A percentile compares a stretch with the other conserved stretches of the same genome.
These are phyloP conservation scores for Syzygium aromaticum DNA, from an alignment of 345 rosid genomes.

Conservation along the genomic window DNA sequence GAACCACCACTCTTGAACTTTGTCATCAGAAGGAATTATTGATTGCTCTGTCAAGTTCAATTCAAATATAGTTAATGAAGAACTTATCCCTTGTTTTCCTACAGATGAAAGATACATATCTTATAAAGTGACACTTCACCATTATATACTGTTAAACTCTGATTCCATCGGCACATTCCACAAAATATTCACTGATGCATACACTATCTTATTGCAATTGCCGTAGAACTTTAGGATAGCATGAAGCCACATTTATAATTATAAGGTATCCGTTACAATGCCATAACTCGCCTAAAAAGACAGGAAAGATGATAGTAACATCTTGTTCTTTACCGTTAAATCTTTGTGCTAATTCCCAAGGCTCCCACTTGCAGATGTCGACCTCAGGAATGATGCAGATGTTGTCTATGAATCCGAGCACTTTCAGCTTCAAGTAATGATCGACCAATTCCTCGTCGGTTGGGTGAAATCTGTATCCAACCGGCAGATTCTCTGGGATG, in stretches of 20 bases:
- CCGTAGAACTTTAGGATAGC: not conserved
- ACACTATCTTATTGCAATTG: not conserved
- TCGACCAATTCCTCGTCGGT: not conserved
- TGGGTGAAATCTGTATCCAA: constrained; percentile 3
- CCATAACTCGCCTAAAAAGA: not conserved
- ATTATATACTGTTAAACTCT: not conserved
- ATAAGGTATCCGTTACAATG: not conserved
- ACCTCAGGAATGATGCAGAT: constrained; percentile 1
- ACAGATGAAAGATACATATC: not conserved
- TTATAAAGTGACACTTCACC: not conserved
- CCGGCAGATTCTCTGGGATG: not conserved
- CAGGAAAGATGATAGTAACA: not conserved
- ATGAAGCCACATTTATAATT: not conserved
- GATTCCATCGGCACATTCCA: not conserved
- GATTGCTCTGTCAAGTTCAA: constrained; percentile 1
- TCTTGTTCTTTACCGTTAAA: not conserved
- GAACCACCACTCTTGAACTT: constrained; percentile 6
- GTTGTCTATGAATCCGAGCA: not conserved
- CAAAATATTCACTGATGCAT: not conserved
- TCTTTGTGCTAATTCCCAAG: not conserved
- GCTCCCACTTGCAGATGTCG: constrained; percentile 7
- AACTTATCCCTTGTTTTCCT: not conserved
- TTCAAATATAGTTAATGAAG: not conserved
- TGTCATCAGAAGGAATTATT: not conserved
- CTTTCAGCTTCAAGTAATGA: constrained; percentile 3